Base-by-base conservation (phyloP, 2,329 filamentous ascomycete genomes). In the Alternaria gansuensis region DNA sequence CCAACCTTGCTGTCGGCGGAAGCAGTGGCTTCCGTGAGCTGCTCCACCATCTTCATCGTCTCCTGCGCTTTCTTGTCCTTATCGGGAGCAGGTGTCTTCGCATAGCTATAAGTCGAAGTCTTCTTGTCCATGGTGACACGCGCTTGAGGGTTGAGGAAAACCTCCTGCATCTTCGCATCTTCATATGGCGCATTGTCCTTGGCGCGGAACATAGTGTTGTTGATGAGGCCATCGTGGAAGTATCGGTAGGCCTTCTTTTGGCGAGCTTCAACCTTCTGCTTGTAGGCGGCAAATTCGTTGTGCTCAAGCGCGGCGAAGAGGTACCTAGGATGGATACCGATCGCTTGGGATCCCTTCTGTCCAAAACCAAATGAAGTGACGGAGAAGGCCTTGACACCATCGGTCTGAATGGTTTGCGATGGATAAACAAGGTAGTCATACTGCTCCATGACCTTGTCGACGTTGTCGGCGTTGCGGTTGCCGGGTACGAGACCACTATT, bases 321-420 rank as follows among this genome's bases (percentile, higher is more conserved):
- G 80, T 98, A 99, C 81, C 91, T 94, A 75, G 96, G 92, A 78
- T 99, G 95, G 51, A 99, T 90, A 84, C 94, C 95, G 73, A 99
- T 96, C 41, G 91, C 94, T 80, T 99, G 96, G 26, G 95, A 92
- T 75, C 95, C 95, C 87, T 99, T 99, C 81, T 99, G 95, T 69
- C 95, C 95, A 84, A 99, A 99, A 80, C 95, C 95, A 79, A 99
- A 99, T 0, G 96, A 99, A 6, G 96, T 99, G 65, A 99, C 92
- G 1, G 93, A 97, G 86, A 99, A 98, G 13, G 95, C 96, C 83
- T 98, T 99, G 84, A 99, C 85, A 64, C 95, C 95, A 73, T 99
- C 95, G 7, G 95, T 99, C 83, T 99, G 95, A 70, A 99, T 93
- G 78, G 88, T 91, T 72, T 91, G 91, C 81, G 91, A 97, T 45